Evolutionary conservation across 1,284 basidiomycete genomes (phyloP), one percentile per base, ranked within the genome.

Genomic region (Irpex sp.): DNA sequence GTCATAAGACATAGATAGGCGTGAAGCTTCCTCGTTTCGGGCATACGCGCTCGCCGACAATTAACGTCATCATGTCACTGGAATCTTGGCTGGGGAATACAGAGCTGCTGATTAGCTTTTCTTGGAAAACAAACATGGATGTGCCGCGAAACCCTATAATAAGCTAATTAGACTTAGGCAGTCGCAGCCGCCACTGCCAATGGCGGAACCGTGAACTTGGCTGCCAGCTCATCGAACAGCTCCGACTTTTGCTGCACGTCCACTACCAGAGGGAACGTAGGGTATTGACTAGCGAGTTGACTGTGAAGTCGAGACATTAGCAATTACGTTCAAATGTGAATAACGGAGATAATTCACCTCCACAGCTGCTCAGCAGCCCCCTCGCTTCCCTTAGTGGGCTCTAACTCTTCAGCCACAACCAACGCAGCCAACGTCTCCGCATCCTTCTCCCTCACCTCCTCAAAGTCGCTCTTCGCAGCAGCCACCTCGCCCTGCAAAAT

Each of bases 381-480:
- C n/a, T 68, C 64, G 37, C 58, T 49, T 15, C 63, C 52, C 70
- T 82, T 86, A 73, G 87, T 85, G 15, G 82, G 78, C 4, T 83
- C 85, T 34, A 95, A 76, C 9, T 88, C 85, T 1, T 85, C 79
- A 0, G 86, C 90, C 47, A 93, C 90, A 3, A 83, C 80, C 71
- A 82, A 79, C 1, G 86, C 91, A 15, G 89, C 90, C 48, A 93
- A 78, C 4, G 93, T 84, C 72, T 94, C 91, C 58, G 82, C 79
- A 67, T 90, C 83, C 40, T 76, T 78, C 63, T 78, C 79, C 57
- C 89, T 74, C 1, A 93, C 91, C 74, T 97, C 93, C 64, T 89
- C 85, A 52, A 96, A 78, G 73, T 96, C 94, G 8, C 91, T 93
- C 72, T 89, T 87, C 7, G 94, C 94, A 67, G 92, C 93, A 21